phyloP scores from a whole-genome alignment of 108 stramenopile species.

The Bacterosira constricta region DNA sequence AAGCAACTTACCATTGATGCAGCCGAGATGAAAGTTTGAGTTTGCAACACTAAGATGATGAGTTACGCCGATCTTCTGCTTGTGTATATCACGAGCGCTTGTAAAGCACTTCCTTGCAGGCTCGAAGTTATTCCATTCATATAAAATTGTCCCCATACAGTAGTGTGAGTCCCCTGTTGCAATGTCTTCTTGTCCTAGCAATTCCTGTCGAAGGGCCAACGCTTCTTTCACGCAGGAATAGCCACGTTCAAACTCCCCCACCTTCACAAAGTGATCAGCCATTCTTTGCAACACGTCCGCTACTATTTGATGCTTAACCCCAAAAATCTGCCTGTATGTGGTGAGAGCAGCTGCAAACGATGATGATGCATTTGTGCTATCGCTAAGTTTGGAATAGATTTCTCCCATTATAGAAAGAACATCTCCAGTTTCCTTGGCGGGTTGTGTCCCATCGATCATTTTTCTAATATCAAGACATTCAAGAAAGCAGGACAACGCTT shows the following conservation, averaged over 20 bases:
- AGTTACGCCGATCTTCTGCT: conserved; percentile 12
- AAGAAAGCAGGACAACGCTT: conserved; percentile 43
- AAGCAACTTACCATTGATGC: conserved; percentile 27
- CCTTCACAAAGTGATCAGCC: conserved; percentile 40
- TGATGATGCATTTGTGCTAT: conserved; percentile 33
- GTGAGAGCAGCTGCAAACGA: conserved; percentile 37
- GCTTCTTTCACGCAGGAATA: conserved; percentile 50
- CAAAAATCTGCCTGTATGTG: conserved; percentile 48
- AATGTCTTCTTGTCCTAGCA: conserved; percentile 28
- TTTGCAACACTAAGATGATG: conserved; percentile 29
- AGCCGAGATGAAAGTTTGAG: conserved; percentile 36
- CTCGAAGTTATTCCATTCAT: conserved; percentile 40
- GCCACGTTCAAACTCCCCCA: conserved; percentile 47
- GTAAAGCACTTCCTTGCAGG: conserved; percentile 42
- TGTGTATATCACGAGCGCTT: conserved; percentile 29
- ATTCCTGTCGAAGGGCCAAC: conserved; percentile 28
- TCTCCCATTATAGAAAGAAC: conserved; percentile 24
- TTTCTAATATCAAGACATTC: conserved; percentile 39
- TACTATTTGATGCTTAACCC: conserved; percentile 33
- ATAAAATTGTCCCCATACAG: conserved; percentile 44
- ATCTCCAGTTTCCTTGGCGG: conserved; percentile 41
- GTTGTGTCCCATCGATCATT: conserved; percentile 11
- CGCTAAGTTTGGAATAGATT: conserved; percentile 26
- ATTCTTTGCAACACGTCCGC: conserved; percentile 42
- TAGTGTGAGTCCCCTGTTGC: conserved; percentile 47